phyloP scores from a whole-genome alignment of 1,284 basidiomycete genomes.

The Ustilago bromivora region DNA sequence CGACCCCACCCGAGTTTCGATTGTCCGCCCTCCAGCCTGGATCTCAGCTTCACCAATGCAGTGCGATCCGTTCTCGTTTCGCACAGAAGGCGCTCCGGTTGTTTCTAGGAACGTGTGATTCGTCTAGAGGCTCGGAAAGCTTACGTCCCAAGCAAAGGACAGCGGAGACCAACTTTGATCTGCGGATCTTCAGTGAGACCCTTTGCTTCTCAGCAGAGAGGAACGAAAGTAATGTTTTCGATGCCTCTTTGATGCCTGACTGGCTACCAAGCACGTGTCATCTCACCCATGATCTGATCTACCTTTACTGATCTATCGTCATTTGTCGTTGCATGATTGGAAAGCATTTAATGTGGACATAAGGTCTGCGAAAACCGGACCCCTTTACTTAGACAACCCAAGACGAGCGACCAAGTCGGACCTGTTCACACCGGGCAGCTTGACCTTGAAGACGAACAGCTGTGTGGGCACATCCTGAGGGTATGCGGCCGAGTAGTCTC shows the following conservation, averaged over 20 bases:
- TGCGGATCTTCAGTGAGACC: constrained; percentile 3
- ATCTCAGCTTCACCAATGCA: neutral
- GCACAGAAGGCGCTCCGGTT: neutral
- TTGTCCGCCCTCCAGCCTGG: neutral
- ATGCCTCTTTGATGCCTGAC: neutral
- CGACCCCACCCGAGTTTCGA: neutral
- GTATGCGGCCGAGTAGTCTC: constrained; percentile 55
- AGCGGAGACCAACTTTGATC: neutral
- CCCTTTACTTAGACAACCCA: constrained; percentile 13
- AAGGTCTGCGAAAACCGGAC: neutral
- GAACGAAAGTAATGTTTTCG: neutral
- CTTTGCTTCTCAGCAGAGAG: neutral
- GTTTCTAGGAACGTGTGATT: constrained; percentile 27
- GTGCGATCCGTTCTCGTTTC: neutral
- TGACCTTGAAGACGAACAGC: constrained; percentile 77
- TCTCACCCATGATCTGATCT: neutral
- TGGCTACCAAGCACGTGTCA: neutral
- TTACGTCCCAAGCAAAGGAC: constrained; percentile 5
- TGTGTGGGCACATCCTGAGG: constrained; percentile 73
- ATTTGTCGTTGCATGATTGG: neutral
- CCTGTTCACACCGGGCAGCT: constrained; percentile 73
- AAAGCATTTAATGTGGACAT: neutral
- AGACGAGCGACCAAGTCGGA: constrained; percentile 33
- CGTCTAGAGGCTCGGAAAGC: constrained; percentile 10
- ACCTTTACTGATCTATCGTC: neutral